Base-by-base conservation (phyloP, 495 filamentous ascomycete genomes). In the Daldinia caldariorum region DNA sequence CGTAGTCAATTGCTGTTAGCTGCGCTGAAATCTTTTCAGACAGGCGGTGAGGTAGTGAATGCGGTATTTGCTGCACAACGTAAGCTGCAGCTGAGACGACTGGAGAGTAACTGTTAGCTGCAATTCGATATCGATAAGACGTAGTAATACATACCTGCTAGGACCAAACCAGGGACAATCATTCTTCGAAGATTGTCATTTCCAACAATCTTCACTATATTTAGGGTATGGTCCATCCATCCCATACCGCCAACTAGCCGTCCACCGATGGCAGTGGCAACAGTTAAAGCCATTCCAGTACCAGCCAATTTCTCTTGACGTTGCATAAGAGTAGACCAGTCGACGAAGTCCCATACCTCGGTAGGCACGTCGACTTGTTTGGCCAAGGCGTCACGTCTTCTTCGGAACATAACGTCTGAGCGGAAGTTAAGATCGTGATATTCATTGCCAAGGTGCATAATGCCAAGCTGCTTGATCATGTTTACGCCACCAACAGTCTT, bases 251-350 rank as follows among this genome's bases (percentile, higher is more conserved):
- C 92, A 49, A 98, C 82, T 64, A 94, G 83, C 39, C 94, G 86
- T 12, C 89, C 87, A 55, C 94, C 92, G 9, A 97, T 83, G 18
- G 95, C 90, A 63, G 92, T 93, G n/a, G 90, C 92, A 32, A 94
- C 88, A 2, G 95, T 98, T 79, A 99, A 84, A 41, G 96, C 94
- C 89, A 98, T 91, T 66, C 95, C 89, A 31, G 93, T 93, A 39
- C 93, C 93, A 13, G 93, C 94, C 43, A 95, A 81, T 82, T 98
- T 97, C 82, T 99, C 96, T 76, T 99, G 94, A 53, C 88, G 85
- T 72, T 98, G 92, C 83, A 95, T 89, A 9, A 97, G 82, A 10
- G 87, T 89, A 35, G 85, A 83, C 73, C 94, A 82, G 77, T 99
- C 96, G 76, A 98, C 92, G 82, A 99, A 97, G 78, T 99, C 95